A percentile compares a stretch with the other conserved stretches of the same genome.
Conservation (phyloP, 23 red algal species). For the Gracilariopsis chorda region DNA sequence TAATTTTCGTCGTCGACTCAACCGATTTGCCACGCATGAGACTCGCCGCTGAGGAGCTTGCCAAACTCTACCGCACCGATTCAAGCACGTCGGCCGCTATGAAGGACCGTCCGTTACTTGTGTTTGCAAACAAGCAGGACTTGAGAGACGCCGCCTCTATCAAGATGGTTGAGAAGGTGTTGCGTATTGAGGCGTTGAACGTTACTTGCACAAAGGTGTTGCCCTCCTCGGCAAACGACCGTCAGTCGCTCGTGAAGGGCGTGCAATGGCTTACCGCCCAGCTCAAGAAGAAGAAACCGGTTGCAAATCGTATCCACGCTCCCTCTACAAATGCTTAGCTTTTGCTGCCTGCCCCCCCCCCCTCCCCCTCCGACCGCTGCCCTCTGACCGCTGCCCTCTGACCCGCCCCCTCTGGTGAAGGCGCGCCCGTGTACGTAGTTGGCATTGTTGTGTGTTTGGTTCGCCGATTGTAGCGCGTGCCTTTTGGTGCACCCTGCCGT, state of each 20-base stretch:
- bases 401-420: too few relatives aligned
- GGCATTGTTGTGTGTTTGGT: too few relatives aligned
- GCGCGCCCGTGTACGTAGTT: too few relatives aligned
- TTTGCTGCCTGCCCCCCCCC: too few relatives aligned
- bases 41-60: conserved; percentile 61
- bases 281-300: conserved; percentile 56
- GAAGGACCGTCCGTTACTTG: conserved; percentile 50
- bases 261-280: conserved; percentile 64
- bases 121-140: conserved; percentile 95
- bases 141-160: background rate
- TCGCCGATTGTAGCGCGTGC: too few relatives aligned
- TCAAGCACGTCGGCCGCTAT: background rate
- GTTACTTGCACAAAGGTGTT: conserved; percentile 40
- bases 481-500: too few relatives aligned
- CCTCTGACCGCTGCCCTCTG: too few relatives aligned
- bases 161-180: conserved; percentile 51
- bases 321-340: too few relatives aligned
- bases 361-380: too few relatives aligned
- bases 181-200: conserved; percentile 43
- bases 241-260: conserved; percentile 56
- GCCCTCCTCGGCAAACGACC: conserved; percentile 19
- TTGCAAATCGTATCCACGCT: background rate
- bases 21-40: conserved; percentile 58
- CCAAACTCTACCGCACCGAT: conserved; percentile 41
- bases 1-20: conserved; percentile 85